Evolutionary conservation across 345 rosid genomes (phyloP).

Genomic region (Corymbia maculata): DNA sequence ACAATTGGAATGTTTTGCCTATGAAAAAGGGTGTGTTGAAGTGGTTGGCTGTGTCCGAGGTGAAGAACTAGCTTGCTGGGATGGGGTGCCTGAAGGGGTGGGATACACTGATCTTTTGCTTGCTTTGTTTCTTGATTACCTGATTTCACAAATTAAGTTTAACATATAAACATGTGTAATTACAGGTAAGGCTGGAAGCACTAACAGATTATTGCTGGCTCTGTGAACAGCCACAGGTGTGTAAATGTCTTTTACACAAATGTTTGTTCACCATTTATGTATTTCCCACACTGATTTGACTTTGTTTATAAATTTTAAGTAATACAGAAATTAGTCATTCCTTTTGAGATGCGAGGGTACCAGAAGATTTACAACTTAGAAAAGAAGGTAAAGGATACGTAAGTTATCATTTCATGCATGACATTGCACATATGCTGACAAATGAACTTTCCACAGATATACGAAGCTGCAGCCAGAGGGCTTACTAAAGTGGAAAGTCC

Average conservation of each 20-base stretch:
- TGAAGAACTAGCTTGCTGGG: conserved; percentile 54
- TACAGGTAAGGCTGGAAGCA: conserved; percentile 85
- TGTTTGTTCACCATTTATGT: background rate
- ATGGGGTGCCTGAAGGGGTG: conserved; percentile 51
- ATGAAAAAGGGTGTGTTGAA: conserved; percentile 42
- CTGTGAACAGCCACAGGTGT: conserved; percentile 83
- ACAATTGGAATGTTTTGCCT: background rate
- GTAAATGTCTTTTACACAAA: background rate
- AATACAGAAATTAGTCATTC: conserved; percentile 62
- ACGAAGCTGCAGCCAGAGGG: conserved; percentile 72
- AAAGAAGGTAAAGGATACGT: conserved; percentile 47
- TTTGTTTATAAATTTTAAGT: background rate
- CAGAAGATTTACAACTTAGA: conserved; percentile 90
- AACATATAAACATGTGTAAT: background rate
- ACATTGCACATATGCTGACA: background rate
- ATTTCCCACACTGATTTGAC: background rate
- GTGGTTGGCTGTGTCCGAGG: conserved; percentile 51
- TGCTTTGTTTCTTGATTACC: background rate
- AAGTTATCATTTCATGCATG: background rate
- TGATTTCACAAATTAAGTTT: background rate
- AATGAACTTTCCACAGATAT: conserved; percentile 25
- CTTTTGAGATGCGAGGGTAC: conserved; percentile 93
- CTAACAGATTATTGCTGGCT: conserved; percentile 89
- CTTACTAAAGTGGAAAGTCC: conserved; percentile 46
- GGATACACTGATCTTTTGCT: background rate